Conservation (phyloP, 192 early-diverging fungal genomes). For the Backusella mclennaniae region DNA sequence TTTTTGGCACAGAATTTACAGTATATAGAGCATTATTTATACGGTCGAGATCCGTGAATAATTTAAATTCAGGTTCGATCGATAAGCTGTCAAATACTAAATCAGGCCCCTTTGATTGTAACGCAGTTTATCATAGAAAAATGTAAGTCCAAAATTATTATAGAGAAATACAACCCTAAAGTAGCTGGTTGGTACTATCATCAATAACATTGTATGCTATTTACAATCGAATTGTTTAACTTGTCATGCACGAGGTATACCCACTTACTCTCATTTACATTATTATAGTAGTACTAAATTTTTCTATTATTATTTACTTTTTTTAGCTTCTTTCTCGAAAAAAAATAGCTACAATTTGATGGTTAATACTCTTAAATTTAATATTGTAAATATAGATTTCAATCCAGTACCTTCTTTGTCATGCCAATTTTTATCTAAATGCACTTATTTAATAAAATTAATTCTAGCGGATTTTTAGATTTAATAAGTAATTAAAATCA, state of each 20-base stretch:
- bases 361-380: too few relatives aligned
- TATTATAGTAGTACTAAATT: neutral
- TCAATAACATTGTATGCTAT: neutral
- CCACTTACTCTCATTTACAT: neutral
- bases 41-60: neutral
- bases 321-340: neutral
- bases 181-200: neutral
- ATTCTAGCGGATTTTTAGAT: too few relatives aligned
- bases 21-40: too few relatives aligned
- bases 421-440: neutral
- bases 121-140: neutral
- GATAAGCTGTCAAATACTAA: neutral
- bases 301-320: neutral
- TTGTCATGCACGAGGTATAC: neutral
- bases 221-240: neutral
- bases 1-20: too few relatives aligned
- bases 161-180: neutral
- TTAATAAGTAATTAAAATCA: too few relatives aligned
- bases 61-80: neutral
- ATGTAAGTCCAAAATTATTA: neutral
- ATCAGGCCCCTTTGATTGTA: neutral
- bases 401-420: neutral
- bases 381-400: too few relatives aligned
- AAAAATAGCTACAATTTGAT: too few relatives aligned
- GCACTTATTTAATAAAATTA: too few relatives aligned